A percentile compares a stretch with the other conserved stretches of the same genome.
These are phyloP conservation scores for Diaporthe australafricana DNA, from an alignment of 2,329 filamentous ascomycete genomes.

Conservation along the genomic window DNA sequence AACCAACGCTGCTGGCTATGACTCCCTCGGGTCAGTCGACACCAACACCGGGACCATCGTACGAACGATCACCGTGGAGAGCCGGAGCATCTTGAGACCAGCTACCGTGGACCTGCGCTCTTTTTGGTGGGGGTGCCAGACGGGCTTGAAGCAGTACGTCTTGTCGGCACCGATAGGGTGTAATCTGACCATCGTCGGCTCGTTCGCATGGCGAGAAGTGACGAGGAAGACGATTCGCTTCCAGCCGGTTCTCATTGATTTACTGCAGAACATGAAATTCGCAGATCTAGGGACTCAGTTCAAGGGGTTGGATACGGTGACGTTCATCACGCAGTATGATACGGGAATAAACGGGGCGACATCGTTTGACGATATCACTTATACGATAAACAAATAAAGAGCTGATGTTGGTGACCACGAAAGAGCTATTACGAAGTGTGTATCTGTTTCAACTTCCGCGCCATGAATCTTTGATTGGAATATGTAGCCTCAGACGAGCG, in stretches of 20 bases:
- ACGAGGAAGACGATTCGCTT: background rate
- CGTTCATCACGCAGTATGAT: constrained; percentile 1
- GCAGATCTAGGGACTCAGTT: background rate
- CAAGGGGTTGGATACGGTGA: background rate
- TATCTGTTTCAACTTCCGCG: background rate
- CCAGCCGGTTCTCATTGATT: background rate
- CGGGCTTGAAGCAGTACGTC: constrained; percentile 3
- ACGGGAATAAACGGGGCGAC: background rate
- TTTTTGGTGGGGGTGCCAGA: background rate
- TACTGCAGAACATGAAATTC: background rate
- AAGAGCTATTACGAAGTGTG: background rate
- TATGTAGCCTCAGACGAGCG: too few species aligned
- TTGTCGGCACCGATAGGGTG: background rate
- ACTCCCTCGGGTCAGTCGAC: constrained; percentile 12
- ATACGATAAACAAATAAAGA: background rate
- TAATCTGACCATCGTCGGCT: constrained; percentile 6
- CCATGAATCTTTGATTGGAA: too few species aligned
- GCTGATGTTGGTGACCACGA: background rate
- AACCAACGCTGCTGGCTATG: background rate
- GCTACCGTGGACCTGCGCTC: background rate
- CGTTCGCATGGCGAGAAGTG: background rate
- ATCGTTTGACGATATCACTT: constrained; percentile 12
- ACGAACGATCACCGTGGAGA: background rate
- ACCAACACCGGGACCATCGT: background rate
- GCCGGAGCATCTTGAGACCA: background rate